These are phyloP conservation scores for Xylariomycetidae sp. DNA, from an alignment of 2,329 filamentous ascomycete species.

Conservation along the genomic window DNA sequence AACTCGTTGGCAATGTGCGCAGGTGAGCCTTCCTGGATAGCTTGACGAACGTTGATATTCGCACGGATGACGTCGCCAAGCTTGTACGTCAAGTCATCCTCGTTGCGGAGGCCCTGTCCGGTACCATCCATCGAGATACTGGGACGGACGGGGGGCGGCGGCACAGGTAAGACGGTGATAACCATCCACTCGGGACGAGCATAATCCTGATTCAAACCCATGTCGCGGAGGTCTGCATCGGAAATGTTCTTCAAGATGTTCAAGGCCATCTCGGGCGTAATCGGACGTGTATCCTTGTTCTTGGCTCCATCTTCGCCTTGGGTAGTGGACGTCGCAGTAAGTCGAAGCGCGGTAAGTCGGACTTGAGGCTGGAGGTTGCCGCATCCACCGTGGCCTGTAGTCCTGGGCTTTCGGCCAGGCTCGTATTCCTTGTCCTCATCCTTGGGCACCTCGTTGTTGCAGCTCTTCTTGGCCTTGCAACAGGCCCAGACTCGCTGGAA, in stretches of 20 bases:
- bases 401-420: constrained; percentile 46
- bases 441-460: constrained; percentile 72
- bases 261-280: constrained; percentile 79
- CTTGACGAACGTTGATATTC: constrained; percentile 89
- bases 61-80: constrained; percentile 96
- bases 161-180: constrained; percentile 87
- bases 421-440: constrained; percentile 65
- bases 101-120: constrained; percentile 83
- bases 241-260: constrained; percentile 82
- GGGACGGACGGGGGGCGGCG: constrained; percentile 89
- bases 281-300: constrained; percentile 70
- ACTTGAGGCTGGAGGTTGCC: constrained; percentile 87
- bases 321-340: constrained; percentile 70
- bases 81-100: constrained; percentile 99
- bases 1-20: constrained; percentile 89
- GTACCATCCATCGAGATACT: constrained; percentile 97
- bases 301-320: constrained; percentile 71
- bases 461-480: constrained; percentile 82
- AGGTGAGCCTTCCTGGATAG: constrained; percentile 84
- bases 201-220: constrained; percentile 92
- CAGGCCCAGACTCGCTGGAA: constrained; percentile 90
- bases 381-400: constrained; percentile 77
- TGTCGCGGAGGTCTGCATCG: constrained; percentile 72
- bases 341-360: constrained; percentile 76
- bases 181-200: constrained; percentile 98